Base-by-base conservation (phyloP, 2,329 filamentous ascomycete genomes). In the Colletotrichum liaoningense region DNA sequence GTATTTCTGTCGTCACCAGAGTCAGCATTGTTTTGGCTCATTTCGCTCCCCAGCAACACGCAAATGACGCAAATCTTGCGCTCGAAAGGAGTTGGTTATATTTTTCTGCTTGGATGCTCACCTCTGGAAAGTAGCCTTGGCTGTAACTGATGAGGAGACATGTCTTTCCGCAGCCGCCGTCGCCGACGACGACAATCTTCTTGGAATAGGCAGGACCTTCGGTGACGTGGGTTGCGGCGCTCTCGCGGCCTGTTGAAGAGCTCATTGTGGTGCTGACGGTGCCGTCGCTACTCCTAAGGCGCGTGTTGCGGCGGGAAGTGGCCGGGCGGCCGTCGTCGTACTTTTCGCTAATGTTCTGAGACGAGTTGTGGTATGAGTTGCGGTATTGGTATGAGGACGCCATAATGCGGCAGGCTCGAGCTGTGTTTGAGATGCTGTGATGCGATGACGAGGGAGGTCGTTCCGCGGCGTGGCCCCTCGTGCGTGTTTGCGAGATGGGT, bases 71-170 rank as follows among this genome's bases (percentile, higher is more conserved):
- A 30, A 14, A 16, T 11, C 11, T 33, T 42, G 38, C 14, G 60
- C 59, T 35, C 33, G 46, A 35, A 54, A 38, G 57, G 12, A 52
- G 26, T 42, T 14, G 19, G 19, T 19, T 0, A 1, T 49, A 4
- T 49, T 49, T 49, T 22, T 49, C 8, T 19, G 42, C 19, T 49
- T 49, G 42, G 8, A n/a, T 63, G 54, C 89, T 77, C 87, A 98
- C 97, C 94, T 99, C 96, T 85, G 97, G 97, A 82, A 99, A 99
- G 84, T 98, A 98, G 73, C 97, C 97, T 86, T 98, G 95, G 80
- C 95, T 97, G 87, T 98, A 99, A 86, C 95, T 98, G 85, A 99
- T 99, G 84, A 99, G 88, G 78, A 99, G 88, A 87, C 97, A 99
- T 9, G 97, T 99, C 91, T 99, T 99, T 79, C 97, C 97, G 84